Conservation (phyloP, 1,139 yeast genomes). For the Protomyces lactucae-debilis region DNA sequence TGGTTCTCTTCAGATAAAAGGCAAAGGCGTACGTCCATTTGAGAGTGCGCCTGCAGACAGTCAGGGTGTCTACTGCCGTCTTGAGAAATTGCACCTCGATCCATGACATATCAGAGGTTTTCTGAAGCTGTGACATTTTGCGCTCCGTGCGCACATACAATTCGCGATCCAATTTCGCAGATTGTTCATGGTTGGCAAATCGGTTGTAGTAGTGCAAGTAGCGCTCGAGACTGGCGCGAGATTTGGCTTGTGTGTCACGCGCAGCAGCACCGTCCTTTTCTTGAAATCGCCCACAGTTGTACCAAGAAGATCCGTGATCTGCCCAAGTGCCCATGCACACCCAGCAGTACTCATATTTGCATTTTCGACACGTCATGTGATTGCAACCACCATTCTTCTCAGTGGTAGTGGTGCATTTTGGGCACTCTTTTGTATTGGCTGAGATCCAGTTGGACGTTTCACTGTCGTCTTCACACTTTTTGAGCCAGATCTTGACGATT, state of each 20-base stretch:
- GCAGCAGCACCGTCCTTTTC: constrained; percentile 43
- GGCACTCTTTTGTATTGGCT: constrained; percentile 79
- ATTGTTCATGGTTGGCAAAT: constrained; percentile 70
- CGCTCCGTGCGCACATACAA: constrained; percentile 60
- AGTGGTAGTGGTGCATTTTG: constrained; percentile 47
- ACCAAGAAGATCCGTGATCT: constrained; percentile 61
- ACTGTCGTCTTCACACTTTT: constrained; percentile 77
- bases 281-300: constrained; percentile 61
- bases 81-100: constrained; percentile 77
- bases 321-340: constrained; percentile 76
- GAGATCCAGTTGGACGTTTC: constrained; percentile 86
- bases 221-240: constrained; percentile 50
- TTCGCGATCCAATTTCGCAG: constrained; percentile 66
- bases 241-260: constrained; percentile 41
- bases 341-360: constrained; percentile 87
- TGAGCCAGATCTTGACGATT: constrained; percentile 66
- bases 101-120: constrained; percentile 68
- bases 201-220: constrained; percentile 75
- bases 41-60: constrained; percentile 67
- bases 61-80: constrained; percentile 62
- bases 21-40: constrained; percentile 91
- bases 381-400: constrained; percentile 48
- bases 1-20: constrained; percentile 55
- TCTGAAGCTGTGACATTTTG: constrained; percentile 62
- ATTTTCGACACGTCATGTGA: constrained; percentile 84